Base-by-base conservation (phyloP, 2,329 filamentous ascomycete species). In the Parasarocladium wereldwijsianum region DNA sequence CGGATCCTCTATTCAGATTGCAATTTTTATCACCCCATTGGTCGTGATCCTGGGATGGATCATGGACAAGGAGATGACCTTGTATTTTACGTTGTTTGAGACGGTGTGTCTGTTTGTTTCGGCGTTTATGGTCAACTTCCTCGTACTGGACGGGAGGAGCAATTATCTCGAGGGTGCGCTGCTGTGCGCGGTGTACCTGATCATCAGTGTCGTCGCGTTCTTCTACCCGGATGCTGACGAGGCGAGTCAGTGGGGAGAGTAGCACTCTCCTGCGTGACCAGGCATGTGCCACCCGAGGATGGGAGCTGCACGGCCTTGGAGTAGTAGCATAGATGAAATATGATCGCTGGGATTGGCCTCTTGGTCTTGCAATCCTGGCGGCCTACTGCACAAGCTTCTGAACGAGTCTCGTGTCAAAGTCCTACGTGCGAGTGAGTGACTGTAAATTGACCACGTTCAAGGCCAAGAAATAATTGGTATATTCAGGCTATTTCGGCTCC, bases 61-160 rank as follows among this genome's bases (percentile, higher is more conserved):
- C 36, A 66, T 80, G 50, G 54, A 63, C 36, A 67, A 66, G 35
- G 62, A 74, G n/a, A 80, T 82, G 74, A 69, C 77, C 17, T 64
- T 92, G 19, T 85, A 87, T 58, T 92, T 92, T 52, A 83, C 83
- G 36, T 66, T 84, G 28, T 93, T 92, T 52, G 83, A 92, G 64
- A 92, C 83, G 0, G 79, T 90, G 14, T 82, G 78, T 33, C 68
- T 92, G 44, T 92, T 92, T 52, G 72, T 87, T 30, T 80, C 74
- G 30, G 76, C 84, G 6, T 75, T 92, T 39, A 84, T 92, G 38
- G 81, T 87, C 53, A 90, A 87, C 54, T 92, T 90, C 48, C 57
- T 92, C 35, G 83, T 92, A 28, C 60, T 87, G 36, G 84, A 92
- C 44, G 83, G 83, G 8, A 69, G 84, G 49, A 84, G 76, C 49